Base-by-base conservation (phyloP, 331 rosid genomes). In the Pyracantha coccinea region DNA sequence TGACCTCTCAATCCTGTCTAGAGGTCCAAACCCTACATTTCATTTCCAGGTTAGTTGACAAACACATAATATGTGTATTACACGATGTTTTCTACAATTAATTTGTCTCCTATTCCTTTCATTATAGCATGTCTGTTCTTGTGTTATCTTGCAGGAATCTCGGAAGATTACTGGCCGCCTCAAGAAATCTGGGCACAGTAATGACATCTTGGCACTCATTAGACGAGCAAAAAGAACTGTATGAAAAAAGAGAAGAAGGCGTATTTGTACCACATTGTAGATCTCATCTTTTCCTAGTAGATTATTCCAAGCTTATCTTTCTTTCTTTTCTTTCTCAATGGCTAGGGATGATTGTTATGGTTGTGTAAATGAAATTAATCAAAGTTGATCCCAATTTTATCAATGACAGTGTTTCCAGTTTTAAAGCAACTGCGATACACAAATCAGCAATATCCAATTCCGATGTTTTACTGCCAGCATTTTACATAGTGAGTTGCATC, bases 21-120 rank as follows among this genome's bases (percentile, higher is more conserved):
- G 86, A 76, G 87, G 77, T 52, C 82, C 88, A 69, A 88, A 84
- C 76, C 83, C 96, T 59, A 76, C 87, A 62, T 92, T 94, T 78
- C 86, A 94, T 76, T 91, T 92, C 75, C 97, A 92, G 86, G 97
- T 90, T 73, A 80, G 84, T 61, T 52, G 67, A 13, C 16, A 41
- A 6, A 41, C 1, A 61, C 35, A 25, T 27, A 20, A 57, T 21
- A 57, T n/a, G 2, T 4, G 1, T 0, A 20, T 44, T 41, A 53
- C 21, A n/a, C 66, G 6, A 6, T 19, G 16, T 41, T 11, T 69
- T 24, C 66, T 61, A 61, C 20, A 6, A 61, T 15, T 27, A 61
- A 17, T 61, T 61, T 27, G 20, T 61, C 66, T 25, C 19, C 33
- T 71, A 12, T n/a, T 31, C 50, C 21, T 20, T 31, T 32, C 11